A percentile compares a stretch with the other conserved stretches of the same genome.
These are phyloP conservation scores for Gyromitra esculenta DNA, from an alignment of 2,329 filamentous ascomycete species.

Conservation along the genomic window DNA sequence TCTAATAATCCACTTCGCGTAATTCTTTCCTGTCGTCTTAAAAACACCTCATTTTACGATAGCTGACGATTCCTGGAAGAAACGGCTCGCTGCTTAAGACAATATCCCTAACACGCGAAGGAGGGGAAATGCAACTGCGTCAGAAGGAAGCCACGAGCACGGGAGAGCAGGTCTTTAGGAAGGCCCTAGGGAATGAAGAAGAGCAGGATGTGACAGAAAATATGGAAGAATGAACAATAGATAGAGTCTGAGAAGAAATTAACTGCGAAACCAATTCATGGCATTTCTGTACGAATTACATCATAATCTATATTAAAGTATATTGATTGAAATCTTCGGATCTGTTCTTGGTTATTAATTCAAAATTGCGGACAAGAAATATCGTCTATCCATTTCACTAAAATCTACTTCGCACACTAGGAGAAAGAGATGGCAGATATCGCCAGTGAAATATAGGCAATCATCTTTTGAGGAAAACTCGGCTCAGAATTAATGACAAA, in stretches of 20 bases:
- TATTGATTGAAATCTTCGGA: neutral
- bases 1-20: neutral
- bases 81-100: slow-evolving; percentile 45
- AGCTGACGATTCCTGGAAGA: slow-evolving; percentile 21
- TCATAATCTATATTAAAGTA: neutral
- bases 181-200: slow-evolving; percentile 24
- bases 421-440: slow-evolving; percentile 16
- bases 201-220: slow-evolving; percentile 20
- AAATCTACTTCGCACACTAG: neutral
- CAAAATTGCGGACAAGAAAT: neutral
- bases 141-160: slow-evolving; percentile 40
- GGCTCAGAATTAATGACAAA: slow-evolving; percentile 12
- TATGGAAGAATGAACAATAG: slow-evolving; percentile 28
- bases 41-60: neutral
- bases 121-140: slow-evolving; percentile 43
- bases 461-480: slow-evolving; percentile 17
- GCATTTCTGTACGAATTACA: neutral
- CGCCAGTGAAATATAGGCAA: slow-evolving; percentile 27
- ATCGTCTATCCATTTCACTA: slow-evolving; percentile 1
- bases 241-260: neutral
- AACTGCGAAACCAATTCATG: neutral
- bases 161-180: slow-evolving; percentile 34
- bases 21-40: neutral
- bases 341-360: neutral
- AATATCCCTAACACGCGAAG: slow-evolving; percentile 42